Evolutionary conservation across 1,284 basidiomycete genomes (phyloP).

Genomic region (Mycosarcoma maydis): DNA sequence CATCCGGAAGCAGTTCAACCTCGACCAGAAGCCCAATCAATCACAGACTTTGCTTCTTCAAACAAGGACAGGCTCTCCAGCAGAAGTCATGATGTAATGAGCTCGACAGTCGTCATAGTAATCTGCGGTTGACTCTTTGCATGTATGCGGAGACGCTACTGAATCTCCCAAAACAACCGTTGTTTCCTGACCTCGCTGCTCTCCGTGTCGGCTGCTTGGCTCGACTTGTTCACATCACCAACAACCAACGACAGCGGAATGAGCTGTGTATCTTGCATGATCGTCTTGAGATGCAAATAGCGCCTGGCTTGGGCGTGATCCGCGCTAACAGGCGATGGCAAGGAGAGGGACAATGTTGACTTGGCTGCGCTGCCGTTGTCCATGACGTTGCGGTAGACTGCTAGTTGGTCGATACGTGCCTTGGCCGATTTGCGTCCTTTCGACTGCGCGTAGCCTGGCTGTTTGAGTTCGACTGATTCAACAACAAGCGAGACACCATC

Average conservation of each 20-base stretch:
- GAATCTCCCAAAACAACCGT: constrained; percentile 32
- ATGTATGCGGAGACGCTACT: not conserved
- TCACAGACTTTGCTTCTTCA: no score
- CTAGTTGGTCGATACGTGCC: constrained; percentile 48
- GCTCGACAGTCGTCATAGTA: no score
- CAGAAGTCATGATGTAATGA: no score
- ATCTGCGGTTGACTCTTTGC: no score
- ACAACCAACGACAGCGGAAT: constrained; percentile 15
- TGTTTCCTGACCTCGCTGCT: not conserved
- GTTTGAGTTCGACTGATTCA: constrained; percentile 68
- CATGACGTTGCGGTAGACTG: constrained; percentile 11
- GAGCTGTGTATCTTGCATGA: constrained; percentile 9
- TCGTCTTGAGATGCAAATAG: not conserved
- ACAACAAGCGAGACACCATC: constrained; percentile 72
- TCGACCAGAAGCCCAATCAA: no score
- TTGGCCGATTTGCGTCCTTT: constrained; percentile 47
- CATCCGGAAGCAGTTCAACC: no score
- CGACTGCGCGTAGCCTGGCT: constrained; percentile 50
- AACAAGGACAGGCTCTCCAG: no score
- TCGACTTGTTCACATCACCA: constrained; percentile 1
- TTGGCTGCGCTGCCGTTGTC: not conserved
- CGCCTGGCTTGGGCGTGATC: not conserved
- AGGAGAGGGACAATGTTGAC: not conserved
- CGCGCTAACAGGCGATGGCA: not conserved
- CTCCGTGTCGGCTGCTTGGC: constrained; percentile 2